Evolutionary conservation across 2,329 filamentous ascomycete species (phyloP), one percentile per base, ranked within the genome.

Genomic region (Aspergillus quadricinctus): DNA sequence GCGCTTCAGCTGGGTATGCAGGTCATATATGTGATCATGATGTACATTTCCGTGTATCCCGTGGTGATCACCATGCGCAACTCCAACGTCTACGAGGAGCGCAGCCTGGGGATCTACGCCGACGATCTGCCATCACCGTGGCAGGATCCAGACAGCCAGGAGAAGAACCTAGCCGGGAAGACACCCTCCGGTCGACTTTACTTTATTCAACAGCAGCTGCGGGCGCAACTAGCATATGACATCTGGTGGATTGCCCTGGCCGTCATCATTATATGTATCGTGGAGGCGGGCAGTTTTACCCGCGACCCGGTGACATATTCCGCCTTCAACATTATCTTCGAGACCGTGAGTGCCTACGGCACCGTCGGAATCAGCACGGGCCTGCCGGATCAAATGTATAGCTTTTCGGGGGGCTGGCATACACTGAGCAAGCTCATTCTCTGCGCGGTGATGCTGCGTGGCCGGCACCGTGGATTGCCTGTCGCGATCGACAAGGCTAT

Each of bases 11-110:
- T 31, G 29, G 29, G 29, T 14, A 2, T 58, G 4, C 62, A 64
- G 46, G 78, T 86, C 37, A 78, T 83, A 35, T 81, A 85, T 56
- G 73, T 86, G 0, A 77, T 84, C 48, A 86, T 87, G 84, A 87
- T 87, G 84, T 87, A 86, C 68, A 85, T 87, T 49, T 80, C 80
- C 4, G 79, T 82, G 3, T 85, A 83, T 57, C 84, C 84, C 0
- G 81, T 86, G 31, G 83, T 82, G 14, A 84, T 87, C 52, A 83
- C 78, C 19, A 84, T 87, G 70, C 80, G 84, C 46, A 80, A 82
- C 53, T 81, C 79, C 31, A 86, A 84, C 59, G 81, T 83, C 4
- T 86, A 86, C 66, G 83, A 87, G 69, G 84, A 86, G 65, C 74
- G 78, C 25, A 80, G 78, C 21, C 70, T 87, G 2, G 83, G 82